Base-by-base conservation (phyloP, 2,329 filamentous ascomycete genomes). In the Alternaria burnsii region DNA sequence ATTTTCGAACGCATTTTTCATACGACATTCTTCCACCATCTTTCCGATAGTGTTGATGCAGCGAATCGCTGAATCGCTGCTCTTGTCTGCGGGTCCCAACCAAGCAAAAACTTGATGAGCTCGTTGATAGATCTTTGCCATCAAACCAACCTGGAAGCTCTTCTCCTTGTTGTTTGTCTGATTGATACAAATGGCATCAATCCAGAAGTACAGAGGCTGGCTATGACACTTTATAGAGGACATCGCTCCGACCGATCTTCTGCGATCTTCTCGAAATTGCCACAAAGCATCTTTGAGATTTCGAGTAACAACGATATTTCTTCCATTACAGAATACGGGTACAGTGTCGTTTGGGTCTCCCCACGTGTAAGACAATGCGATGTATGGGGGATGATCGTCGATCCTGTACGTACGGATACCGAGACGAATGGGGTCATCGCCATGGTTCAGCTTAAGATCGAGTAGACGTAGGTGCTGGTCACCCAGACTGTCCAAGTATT, bases 131-230 rank as follows among this genome's bases (percentile, higher is more conserved):
- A 69, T 62, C 3, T 59, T 28, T 3, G 32, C 44, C 66, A 69
- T 67, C 2, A 69, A 20, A 3, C 41, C 58, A n/a, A 69, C 60
- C 16, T 69, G 66, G 18, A 42, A 40, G 8, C 41, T 53, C 12
- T 63, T 63, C 42, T 67, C 66, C 41, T 61, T 26, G 10, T 55
- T 14, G 10, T 55, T 14, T 3, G 24, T 24, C 6, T 24, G 24
- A 24, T 24, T 24, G 1, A 24, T 24, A 24, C 24, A 24, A 7
- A 24, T 48, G 1, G 53, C 53, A 28, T 55, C 43, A 5, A 55
- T 32, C 53, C 22, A 38, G 42, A 47, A 26, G 38, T 34, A 7
- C 11, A 52, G 26, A n/a, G 9, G 7, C 26, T 30, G 22, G 12
- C 18, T 30, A 16, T 7, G 38, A 6, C 38, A 32, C n/a, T n/a